phyloP scores from a whole-genome alignment of 306 rosid species.

The Lablab purpureus region DNA sequence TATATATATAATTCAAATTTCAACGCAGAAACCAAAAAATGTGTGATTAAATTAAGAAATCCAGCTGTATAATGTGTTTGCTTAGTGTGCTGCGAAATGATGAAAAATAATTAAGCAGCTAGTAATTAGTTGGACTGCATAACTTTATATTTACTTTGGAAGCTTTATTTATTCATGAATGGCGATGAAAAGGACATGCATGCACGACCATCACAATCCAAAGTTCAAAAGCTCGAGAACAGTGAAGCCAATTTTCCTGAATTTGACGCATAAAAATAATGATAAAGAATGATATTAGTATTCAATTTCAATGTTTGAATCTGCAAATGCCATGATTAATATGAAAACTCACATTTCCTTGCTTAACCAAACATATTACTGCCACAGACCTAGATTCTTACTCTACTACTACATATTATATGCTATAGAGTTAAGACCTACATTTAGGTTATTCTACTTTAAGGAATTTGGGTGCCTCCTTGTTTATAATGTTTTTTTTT shows the following conservation, averaged over 20 bases:
- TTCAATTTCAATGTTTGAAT: neutral
- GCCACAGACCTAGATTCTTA: neutral
- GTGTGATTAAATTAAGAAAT: neutral
- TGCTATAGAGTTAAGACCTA: neutral
- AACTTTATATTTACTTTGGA: neutral
- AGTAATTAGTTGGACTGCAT: slow-evolving; percentile 32
- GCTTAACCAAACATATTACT: neutral
- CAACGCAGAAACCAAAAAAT: neutral
- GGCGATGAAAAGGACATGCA: slow-evolving; percentile 27
- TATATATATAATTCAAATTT: neutral
- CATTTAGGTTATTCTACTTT: neutral
- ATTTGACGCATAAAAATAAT: neutral
- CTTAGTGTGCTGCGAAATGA: neutral
- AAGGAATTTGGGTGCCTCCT: neutral
- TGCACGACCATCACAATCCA: slow-evolving; percentile 33
- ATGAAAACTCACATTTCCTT: neutral
- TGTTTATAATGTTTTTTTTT: too few relatives aligned
- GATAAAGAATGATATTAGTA: slow-evolving; percentile 14
- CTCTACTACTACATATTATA: too few relatives aligned
- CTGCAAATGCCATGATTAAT: neutral
- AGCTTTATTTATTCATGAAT: neutral
- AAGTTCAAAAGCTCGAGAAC: slow-evolving; percentile 12
- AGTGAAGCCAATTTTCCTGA: neutral
- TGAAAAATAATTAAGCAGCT: neutral
- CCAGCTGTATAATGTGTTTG: neutral